A percentile compares a stretch with the other conserved stretches of the same genome.
These are phyloP conservation scores for Luzula sylvatica DNA, from an alignment of 176 grass and related monocot species.

Conservation along the genomic window DNA sequence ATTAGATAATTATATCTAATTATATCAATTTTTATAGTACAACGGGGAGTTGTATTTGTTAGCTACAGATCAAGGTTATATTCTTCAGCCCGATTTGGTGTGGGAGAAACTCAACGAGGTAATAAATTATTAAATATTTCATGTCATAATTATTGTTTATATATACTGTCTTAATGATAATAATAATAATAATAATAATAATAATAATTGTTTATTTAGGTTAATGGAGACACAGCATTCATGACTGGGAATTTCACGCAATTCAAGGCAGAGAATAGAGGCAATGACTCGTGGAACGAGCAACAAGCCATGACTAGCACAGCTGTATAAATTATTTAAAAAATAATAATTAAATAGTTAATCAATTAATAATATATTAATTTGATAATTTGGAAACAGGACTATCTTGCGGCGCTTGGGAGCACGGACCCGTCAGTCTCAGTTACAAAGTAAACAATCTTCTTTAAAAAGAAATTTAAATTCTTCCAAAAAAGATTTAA, in stretches of 20 bases:
- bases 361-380: conserved; percentile 11
- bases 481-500: not conserved
- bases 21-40: conserved; percentile 48
- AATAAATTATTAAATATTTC: conserved; percentile 7
- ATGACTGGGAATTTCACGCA: conserved; percentile 78
- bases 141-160: conserved; percentile 2
- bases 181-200: no score
- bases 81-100: conserved; percentile 89
- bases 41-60: conserved; percentile 78
- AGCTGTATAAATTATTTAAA: conserved; percentile 59
- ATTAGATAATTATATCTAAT: conserved; percentile 4
- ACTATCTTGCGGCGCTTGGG: conserved; percentile 69
- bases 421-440: conserved; percentile 35
- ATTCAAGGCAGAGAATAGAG: conserved; percentile 67
- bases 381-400: conserved; percentile 34
- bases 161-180: not conserved
- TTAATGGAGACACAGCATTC: conserved; percentile 92
- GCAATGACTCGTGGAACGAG: conserved; percentile 77
- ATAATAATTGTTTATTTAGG: no score
- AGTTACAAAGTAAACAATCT: conserved; percentile 62
- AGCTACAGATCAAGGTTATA: conserved; percentile 97
- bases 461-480: not conserved
- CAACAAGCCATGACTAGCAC: conserved; percentile 84
- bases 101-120: conserved; percentile 99
- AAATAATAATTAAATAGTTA: conserved; percentile 10